These are phyloP conservation scores for Entamoeba dispar DNA, from an alignment of 208 protist genomes.

Conservation along the genomic window DNA sequence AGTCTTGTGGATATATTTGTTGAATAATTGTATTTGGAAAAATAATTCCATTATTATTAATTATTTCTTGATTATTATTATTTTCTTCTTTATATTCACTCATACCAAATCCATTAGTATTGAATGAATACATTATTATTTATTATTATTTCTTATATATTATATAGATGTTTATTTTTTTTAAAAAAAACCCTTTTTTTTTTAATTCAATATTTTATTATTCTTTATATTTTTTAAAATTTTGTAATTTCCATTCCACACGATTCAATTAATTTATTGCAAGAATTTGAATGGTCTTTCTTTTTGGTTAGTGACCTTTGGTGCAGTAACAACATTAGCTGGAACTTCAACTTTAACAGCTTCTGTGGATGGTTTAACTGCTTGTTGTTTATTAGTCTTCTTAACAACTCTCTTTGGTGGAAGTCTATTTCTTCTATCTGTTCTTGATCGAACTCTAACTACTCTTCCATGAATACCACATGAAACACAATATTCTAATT, in stretches of 20 bases:
- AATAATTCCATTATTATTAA: not conserved
- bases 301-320: not conserved
- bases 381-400: not conserved
- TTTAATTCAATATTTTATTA: no score
- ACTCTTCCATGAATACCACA: constrained; percentile 92
- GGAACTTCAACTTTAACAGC: not conserved
- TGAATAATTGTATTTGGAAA: not conserved
- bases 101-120: no score
- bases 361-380: not conserved
- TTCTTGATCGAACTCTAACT: constrained; percentile 58
- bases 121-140: no score
- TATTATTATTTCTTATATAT: no score
- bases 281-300: not conserved
- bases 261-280: not conserved
- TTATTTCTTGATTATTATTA: no score
- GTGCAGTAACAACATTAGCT: not conserved
- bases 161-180: no score
- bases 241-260: no score
- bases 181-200: no score
- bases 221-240: no score
- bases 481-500: constrained; percentile 93
- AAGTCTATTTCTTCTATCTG: constrained; percentile 42
- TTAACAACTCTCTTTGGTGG: constrained; percentile 31
- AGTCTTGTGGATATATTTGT: not conserved
- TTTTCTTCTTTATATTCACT: no score